phyloP scores from a whole-genome alignment of 495 filamentous ascomycete genomes.

The Annulohypoxylon maeteangense region DNA sequence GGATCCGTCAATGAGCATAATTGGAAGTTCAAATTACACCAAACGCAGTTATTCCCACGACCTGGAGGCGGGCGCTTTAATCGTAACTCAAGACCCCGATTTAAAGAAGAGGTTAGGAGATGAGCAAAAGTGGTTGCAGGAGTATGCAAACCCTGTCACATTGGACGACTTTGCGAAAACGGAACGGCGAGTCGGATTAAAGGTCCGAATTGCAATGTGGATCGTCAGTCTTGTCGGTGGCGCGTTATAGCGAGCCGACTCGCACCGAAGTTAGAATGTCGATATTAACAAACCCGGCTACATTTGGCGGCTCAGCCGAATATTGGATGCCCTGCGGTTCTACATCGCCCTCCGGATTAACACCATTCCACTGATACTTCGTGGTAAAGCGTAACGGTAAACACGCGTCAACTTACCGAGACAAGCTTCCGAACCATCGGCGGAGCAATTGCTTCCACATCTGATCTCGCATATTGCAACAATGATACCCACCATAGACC shows the following conservation, averaged over 20 bases:
- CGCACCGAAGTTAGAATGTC: not conserved
- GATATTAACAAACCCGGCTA: constrained; percentile 1
- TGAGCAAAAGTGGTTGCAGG: constrained; percentile 81
- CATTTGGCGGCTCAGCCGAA: constrained; percentile 9
- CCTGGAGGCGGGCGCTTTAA: constrained; percentile 84
- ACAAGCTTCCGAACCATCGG: constrained; percentile 15
- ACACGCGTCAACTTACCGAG: not conserved
- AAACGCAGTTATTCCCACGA: constrained; percentile 92
- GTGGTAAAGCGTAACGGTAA: not conserved
- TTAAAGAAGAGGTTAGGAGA: constrained; percentile 77
- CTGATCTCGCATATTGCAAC: constrained; percentile 25
- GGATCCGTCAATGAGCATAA: constrained; percentile 78
- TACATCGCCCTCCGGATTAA: not conserved
- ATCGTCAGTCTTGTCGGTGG: constrained; percentile 79
- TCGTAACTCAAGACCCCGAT: constrained; percentile 80
- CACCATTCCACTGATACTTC: not conserved
- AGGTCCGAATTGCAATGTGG: constrained; percentile 91
- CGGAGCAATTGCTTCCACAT: constrained; percentile 33
- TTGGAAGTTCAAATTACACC: constrained; percentile 96
- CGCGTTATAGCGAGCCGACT: constrained; percentile 60
- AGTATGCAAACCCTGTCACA: constrained; percentile 71
- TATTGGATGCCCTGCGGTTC: not conserved
- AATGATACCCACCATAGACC: constrained; percentile 40
- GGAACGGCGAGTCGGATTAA: constrained; percentile 84
- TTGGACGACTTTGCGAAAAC: constrained; percentile 79